Evolutionary conservation across 352 stramenopile species (phyloP), one percentile per base, ranked within the genome.

Genomic region (Phytophthora brassicae): DNA sequence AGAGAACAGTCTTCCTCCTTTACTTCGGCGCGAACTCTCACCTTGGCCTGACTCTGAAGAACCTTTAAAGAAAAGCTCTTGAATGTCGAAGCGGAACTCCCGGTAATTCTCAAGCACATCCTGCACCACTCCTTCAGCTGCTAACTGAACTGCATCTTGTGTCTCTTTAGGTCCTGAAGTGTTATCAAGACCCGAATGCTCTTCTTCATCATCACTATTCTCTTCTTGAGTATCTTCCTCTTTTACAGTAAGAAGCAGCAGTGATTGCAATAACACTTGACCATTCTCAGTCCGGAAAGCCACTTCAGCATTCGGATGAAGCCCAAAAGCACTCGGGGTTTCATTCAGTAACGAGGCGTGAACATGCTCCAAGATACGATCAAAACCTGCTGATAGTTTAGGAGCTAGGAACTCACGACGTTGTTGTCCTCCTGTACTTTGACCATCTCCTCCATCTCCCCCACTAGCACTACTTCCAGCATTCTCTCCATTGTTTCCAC

Each of bases 281-380:
- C 86, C 89, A 36, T 83, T 77, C 9, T 92, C 77, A 11, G 90
- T 98, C 19, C 89, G 85, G 61, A 97, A 98, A 16, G 84, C 86
- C 13, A 98, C 94, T 62, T 98, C 92, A 6, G 91, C 89, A 67
- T 98, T 98, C n/a, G 92, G 88, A 53, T 98, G 92, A 39, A 98
- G 42, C 0, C 91, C 91, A 75, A 98, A 97, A 2, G 90, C 89
- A 9, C 85, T 77, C 0, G 92, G 90, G 0, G 86, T 87, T 38
- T 98, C 92, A 33, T 78, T 87, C 26, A 79, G 35, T n/a, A 97
- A 66, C n/a, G 77, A 71, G 4, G 62, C 55, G 35, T 98, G 90
- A 26, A 98, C 78, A 56, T 98, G 90, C 41, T 97, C 89, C 9
- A 98, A 54, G 29, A 97, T 89, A 12, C 81, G 79, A 53, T 96